Evolutionary conservation across 768 basidiomycete genomes (phyloP), one percentile per base, ranked within the genome.

Genomic region (Mycena galopus): DNA sequence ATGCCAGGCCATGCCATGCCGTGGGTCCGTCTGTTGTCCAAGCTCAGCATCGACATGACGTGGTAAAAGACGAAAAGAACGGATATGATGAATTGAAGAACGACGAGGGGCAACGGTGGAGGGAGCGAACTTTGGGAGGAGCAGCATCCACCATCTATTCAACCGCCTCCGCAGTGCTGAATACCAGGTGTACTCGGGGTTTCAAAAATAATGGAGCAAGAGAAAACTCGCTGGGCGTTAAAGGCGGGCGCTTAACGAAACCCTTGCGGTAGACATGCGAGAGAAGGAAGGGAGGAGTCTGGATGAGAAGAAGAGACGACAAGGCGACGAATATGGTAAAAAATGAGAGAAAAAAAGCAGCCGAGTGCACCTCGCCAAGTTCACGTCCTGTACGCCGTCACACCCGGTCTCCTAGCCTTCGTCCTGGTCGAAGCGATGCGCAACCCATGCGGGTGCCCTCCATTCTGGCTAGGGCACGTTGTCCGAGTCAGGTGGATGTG

Each of bases 321-420:
- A 21, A 47, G 16, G 29, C 21, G 3, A 29, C 7, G 16, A 11
- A 29, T 3, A 30, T 8, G n/a, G n/a, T n/a, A 53, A 4, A n/a
- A 19, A 39, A 25, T 21, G 23, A 17, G 1, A 37, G 23, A 3
- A 35, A n/a, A 16, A 19, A 29, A 62, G n/a, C n/a, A 32, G 44
- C 21, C 29, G 4, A 7, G 39, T 67, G 8, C 39, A 89, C 88
- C 82, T 87, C 84, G 57, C 88, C 88, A 89, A 80, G 35, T 87
- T 80, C 44, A 86, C 85, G 69, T 89, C 88, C 69, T 80, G 81
- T 8, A 88, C 82, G 0, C 88, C 88, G 16, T 80, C 73, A 67
- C 88, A 88, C n/a, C 50, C 37, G 12, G 35, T 14, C 70, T 71
- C 73, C 69, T 69, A 74, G 32, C 61, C 61, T 35, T 64, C 69